phyloP scores from a whole-genome alignment of 257 asterid species.

The Rauvolfia tetraphylla region DNA sequence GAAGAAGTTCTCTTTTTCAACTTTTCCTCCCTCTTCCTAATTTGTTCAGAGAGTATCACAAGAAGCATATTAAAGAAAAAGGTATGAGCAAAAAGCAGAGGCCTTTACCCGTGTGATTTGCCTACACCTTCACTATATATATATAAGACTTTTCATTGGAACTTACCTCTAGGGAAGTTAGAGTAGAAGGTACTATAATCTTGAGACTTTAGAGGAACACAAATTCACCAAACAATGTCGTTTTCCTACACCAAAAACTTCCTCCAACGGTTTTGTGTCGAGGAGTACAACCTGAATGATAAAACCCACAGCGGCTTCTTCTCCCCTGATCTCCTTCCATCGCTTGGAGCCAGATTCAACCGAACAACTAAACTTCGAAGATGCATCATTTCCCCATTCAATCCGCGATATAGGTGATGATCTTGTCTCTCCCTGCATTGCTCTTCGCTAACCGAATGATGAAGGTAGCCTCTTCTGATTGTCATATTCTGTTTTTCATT shows the following conservation, averaged over 20 bases:
- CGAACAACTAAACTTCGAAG: slow-evolving; percentile 49
- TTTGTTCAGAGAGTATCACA: slow-evolving; percentile 30
- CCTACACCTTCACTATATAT: slow-evolving; percentile 37
- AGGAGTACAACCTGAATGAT: slow-evolving; percentile 39
- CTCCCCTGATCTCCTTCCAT: slow-evolving; percentile 71
- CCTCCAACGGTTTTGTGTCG: slow-evolving; percentile 61
- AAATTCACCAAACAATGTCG: slow-evolving; percentile 40
- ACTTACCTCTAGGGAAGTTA: slow-evolving; percentile 18
- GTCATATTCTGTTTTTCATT: slow-evolving; percentile 4
- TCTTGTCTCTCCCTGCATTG: not conserved
- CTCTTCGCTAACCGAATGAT: not conserved
- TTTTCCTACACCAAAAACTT: slow-evolving; percentile 45
- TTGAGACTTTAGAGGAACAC: not conserved
- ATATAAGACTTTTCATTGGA: slow-evolving; percentile 19
- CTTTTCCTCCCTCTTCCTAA: not conserved
- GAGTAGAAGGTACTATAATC: slow-evolving; percentile 8
- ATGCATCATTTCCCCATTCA: slow-evolving; percentile 64
- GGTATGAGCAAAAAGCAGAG: slow-evolving; percentile 21
- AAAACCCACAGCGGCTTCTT: slow-evolving; percentile 50
- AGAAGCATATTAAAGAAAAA: slow-evolving; percentile 2
- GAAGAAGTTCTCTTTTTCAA: slow-evolving; percentile 4
- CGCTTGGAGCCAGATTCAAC: slow-evolving; percentile 79
- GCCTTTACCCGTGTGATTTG: slow-evolving; percentile 32
- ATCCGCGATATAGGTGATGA: slow-evolving; percentile 58
- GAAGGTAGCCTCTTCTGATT: not conserved